phyloP scores from a whole-genome alignment of 352 stramenopile species.

The Vaucheria bursata region DNA sequence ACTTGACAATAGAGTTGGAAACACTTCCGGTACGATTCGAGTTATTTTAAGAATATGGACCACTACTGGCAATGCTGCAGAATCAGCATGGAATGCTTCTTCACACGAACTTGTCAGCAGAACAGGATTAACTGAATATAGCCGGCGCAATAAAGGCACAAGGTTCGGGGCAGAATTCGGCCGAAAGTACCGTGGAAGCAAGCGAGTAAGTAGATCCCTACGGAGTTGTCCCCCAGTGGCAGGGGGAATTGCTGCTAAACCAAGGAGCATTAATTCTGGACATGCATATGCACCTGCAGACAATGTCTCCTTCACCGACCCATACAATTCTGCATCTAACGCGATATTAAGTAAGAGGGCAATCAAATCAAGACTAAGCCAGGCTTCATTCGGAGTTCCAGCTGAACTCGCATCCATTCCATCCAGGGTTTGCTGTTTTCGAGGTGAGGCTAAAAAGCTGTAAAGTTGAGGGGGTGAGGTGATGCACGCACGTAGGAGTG shows the following conservation, averaged over 20 bases:
- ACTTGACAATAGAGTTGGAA: slow-evolving; percentile 12
- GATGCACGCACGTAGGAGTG: slow-evolving; percentile 33
- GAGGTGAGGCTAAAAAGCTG: slow-evolving; percentile 34
- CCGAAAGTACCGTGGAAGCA: slow-evolving; percentile 46
- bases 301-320: slow-evolving; percentile 31
- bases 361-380: slow-evolving; percentile 46
- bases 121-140: slow-evolving; percentile 33
- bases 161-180: slow-evolving; percentile 26
- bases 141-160: slow-evolving; percentile 30
- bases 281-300: slow-evolving; percentile 32
- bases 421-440: slow-evolving; percentile 40
- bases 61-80: not conserved
- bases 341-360: slow-evolving; percentile 36
- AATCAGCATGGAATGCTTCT: slow-evolving; percentile 43
- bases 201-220: slow-evolving; percentile 39
- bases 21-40: slow-evolving; percentile 23
- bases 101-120: slow-evolving; percentile 33
- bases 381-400: slow-evolving; percentile 41
- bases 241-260: slow-evolving; percentile 24
- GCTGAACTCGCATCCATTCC: slow-evolving; percentile 19
- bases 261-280: slow-evolving; percentile 44
- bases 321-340: slow-evolving; percentile 33
- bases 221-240: slow-evolving; percentile 23
- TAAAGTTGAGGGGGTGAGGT: slow-evolving; percentile 40
- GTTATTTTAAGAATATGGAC: slow-evolving; percentile 23